phyloP scores from a whole-genome alignment of 1,139 yeast species.

The Magnusiomyces fungicola region DNA sequence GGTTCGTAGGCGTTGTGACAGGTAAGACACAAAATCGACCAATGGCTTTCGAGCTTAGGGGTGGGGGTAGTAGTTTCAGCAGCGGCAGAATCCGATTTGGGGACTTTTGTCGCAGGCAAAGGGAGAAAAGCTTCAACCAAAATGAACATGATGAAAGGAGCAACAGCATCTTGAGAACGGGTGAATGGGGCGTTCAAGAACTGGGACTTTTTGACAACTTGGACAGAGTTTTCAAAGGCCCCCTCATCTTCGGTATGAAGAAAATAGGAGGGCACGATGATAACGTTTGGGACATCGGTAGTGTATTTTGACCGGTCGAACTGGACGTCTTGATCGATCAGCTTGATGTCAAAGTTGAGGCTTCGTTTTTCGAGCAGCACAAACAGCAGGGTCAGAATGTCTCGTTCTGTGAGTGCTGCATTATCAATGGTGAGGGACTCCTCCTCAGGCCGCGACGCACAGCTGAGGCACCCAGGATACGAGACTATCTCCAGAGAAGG shows the following conservation, averaged over 20 bases:
- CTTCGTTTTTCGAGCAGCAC: neutral
- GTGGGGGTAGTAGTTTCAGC: neutral
- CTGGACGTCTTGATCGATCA: neutral
- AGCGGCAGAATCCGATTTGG: neutral
- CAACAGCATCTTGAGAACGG: neutral
- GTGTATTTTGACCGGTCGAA: neutral
- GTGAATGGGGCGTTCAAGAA: neutral
- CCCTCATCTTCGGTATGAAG: neutral
- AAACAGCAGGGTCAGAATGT: neutral
- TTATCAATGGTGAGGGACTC: constrained; percentile 1
- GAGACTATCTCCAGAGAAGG: neutral
- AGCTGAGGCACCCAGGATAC: neutral
- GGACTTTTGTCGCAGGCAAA: neutral
- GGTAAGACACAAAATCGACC: neutral
- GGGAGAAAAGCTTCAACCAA: neutral
- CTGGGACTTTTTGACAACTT: neutral
- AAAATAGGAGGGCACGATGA: neutral
- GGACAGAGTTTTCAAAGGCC: neutral
- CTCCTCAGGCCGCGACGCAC: neutral
- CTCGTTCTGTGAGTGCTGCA: neutral
- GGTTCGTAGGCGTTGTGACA: neutral
- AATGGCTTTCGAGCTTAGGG: neutral
- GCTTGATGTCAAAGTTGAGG: neutral
- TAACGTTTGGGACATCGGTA: neutral
- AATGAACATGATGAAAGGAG: neutral